Percentiles rank a stretch among this genome's conserved stretches.
Conservation (phyloP, 306 rosid species). For the Malus asiatica region DNA sequence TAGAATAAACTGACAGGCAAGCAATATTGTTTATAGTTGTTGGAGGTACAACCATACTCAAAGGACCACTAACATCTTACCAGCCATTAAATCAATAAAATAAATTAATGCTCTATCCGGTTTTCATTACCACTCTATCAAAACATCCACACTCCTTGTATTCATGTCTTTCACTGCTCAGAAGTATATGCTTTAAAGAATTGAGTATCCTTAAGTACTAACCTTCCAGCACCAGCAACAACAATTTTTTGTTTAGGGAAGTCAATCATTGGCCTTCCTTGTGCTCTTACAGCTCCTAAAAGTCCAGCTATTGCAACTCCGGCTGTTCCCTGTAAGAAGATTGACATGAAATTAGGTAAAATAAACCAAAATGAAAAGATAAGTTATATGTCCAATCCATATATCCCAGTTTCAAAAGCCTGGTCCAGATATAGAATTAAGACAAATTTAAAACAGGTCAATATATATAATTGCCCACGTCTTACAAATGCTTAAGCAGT, state of each 20-base stretch:
- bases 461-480: not conserved
- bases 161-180: not conserved
- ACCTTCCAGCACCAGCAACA: conserved; percentile 99
- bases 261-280: conserved; percentile 97
- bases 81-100: not conserved
- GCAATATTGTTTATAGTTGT: not conserved
- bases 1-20: not conserved
- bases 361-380: not conserved
- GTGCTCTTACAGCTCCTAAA: conserved; percentile 97
- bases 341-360: conserved; percentile 3
- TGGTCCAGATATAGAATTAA: not conserved
- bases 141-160: not conserved
- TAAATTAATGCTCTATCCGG: not conserved
- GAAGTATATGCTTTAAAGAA: not conserved
- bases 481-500: not conserved
- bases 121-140: not conserved
- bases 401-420: not conserved
- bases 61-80: not conserved
- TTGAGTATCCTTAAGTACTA: conserved; percentile 4
- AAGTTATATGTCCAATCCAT: not conserved
- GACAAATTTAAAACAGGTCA: not conserved
- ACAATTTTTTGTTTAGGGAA: conserved; percentile 96
- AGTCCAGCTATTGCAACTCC: conserved; percentile 99
- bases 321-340: conserved; percentile 73
- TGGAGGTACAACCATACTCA: not conserved